Percentiles rank a stretch among this genome's conserved stretches.
These are phyloP conservation scores for Castanea sativa DNA, from an alignment of 306 rosid genomes.

Conservation along the genomic window DNA sequence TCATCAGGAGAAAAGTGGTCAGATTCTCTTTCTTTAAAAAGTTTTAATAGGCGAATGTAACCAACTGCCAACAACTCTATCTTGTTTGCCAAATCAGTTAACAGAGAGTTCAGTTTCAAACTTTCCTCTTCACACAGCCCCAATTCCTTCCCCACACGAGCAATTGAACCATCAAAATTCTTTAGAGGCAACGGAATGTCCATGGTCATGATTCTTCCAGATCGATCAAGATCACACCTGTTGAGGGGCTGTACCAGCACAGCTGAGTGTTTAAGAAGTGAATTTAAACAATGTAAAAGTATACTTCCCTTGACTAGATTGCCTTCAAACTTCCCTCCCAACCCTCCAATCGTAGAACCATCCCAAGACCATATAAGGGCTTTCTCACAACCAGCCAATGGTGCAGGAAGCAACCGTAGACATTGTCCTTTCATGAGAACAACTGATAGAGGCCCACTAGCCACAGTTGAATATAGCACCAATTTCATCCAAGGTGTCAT, in stretches of 20 bases:
- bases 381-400: constrained; percentile 90
- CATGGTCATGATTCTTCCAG: constrained; percentile 65
- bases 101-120: constrained; percentile 55
- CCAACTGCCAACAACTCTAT: constrained; percentile 81
- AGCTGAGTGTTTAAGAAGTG: constrained; percentile 84
- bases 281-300: constrained; percentile 86
- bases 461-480: constrained; percentile 74
- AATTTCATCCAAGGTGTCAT: constrained; percentile 99
- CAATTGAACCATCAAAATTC: constrained; percentile 74
- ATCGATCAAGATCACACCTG: constrained; percentile 66
- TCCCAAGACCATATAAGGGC: constrained; percentile 99
- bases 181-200: constrained; percentile 90
- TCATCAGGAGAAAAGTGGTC: constrained; percentile 44
- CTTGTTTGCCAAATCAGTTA: constrained; percentile 60
- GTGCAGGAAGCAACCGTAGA: constrained; percentile 90
- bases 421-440: constrained; percentile 96
- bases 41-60: constrained; percentile 76
- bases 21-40: constrained; percentile 54
- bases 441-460: constrained; percentile 85
- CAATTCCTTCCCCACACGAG: constrained; percentile 59
- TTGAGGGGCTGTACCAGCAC: constrained; percentile 87
- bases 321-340: constrained; percentile 88
- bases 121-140: constrained; percentile 63
- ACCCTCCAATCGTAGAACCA: constrained; percentile 74
- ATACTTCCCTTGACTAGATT: constrained; percentile 74